Conservation (phyloP, 306 rosid genomes). For the Mimosa pudica region DNA sequence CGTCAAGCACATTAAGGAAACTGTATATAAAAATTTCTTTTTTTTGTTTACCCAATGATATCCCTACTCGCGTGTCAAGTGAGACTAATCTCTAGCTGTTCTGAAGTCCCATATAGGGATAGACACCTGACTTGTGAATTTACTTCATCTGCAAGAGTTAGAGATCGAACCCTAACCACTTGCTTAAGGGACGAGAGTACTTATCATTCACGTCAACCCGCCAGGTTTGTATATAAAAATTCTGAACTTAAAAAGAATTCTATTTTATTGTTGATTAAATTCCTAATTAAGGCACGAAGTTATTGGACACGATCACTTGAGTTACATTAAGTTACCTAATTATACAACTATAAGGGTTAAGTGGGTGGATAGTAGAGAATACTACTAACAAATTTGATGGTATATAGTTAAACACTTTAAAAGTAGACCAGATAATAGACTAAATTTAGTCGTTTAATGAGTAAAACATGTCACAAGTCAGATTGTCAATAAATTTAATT, state of each 20-base stretch:
- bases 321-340: not conserved
- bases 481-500: not conserved
- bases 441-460: not conserved
- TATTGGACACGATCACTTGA: not conserved
- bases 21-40: not conserved
- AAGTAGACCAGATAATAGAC: not conserved
- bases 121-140: no score
- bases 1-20: not conserved
- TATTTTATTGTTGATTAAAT: not conserved
- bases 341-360: not conserved
- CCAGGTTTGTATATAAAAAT: not conserved
- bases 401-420: not conserved
- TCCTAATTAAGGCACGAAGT: not conserved
- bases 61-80: no score
- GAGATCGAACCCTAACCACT: no score
- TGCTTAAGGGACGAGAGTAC: no score
- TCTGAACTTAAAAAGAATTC: not conserved
- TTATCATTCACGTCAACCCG: no score
- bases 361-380: not conserved
- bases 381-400: not conserved
- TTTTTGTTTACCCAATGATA: no score
- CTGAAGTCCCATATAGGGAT: no score
- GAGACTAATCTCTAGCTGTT: no score
- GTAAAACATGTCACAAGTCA: not conserved
- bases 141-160: no score